These are phyloP conservation scores for Solanum dulcamara DNA, from an alignment of 257 asterid species.

Conservation along the genomic window DNA sequence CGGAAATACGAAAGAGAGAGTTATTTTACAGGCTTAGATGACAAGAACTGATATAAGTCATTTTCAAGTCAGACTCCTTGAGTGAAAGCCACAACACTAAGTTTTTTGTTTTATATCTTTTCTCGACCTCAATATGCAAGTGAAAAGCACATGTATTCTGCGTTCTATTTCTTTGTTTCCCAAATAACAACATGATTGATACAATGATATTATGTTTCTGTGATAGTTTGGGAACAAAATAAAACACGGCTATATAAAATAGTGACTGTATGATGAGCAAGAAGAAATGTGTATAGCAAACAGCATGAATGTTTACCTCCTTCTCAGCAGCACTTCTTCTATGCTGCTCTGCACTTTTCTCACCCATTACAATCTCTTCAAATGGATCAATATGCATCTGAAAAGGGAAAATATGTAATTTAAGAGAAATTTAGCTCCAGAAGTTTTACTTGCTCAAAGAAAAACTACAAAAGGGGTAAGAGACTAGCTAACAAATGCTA, in stretches of 20 bases:
- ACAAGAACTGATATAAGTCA: not conserved
- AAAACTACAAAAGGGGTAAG: not conserved
- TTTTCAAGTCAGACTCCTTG: not conserved
- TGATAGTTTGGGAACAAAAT: not conserved
- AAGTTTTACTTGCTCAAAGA: not conserved
- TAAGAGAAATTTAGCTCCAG: not conserved
- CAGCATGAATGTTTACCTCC: conserved; percentile 50
- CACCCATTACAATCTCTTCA: conserved; percentile 80
- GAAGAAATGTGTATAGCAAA: not conserved
- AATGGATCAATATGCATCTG: conserved; percentile 93
- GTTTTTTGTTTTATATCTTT: not conserved
- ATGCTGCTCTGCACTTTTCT: conserved; percentile 82
- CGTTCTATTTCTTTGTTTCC: not conserved
- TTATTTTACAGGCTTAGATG: not conserved
- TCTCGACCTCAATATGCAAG: not conserved
- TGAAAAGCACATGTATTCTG: not conserved
- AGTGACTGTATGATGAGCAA: not conserved
- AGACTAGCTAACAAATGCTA: not conserved
- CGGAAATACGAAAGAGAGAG: not conserved
- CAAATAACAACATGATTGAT: not conserved
- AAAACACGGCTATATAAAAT: not conserved
- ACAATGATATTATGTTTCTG: not conserved
- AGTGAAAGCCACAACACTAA: not conserved
- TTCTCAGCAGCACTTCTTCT: conserved; percentile 94
- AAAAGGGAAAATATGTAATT: not conserved